Percentiles rank a stretch among this genome's conserved stretches.
phyloP scores from a whole-genome alignment of 805 yeast species.

The Scheffersomyces stipitis region DNA sequence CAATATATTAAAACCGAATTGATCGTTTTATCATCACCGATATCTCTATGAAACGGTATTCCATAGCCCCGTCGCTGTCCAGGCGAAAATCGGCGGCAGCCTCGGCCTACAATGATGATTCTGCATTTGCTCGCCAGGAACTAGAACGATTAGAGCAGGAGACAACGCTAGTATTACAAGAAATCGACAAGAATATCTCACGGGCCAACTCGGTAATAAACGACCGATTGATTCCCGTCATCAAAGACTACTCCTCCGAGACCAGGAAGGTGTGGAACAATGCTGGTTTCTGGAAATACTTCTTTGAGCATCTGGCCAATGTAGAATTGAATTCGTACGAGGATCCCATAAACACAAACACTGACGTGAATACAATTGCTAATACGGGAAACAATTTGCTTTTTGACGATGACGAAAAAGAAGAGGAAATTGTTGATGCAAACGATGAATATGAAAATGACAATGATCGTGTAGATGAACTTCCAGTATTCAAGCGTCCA shows the following conservation, averaged over 20 bases:
- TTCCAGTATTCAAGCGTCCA: slow-evolving; percentile 13
- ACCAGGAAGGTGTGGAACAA: slow-evolving; percentile 65
- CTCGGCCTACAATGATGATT: slow-evolving; percentile 10
- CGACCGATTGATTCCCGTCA: slow-evolving; percentile 65
- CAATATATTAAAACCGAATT: no score
- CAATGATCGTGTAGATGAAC: neutral
- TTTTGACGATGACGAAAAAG: slow-evolving; percentile 15
- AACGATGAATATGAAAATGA: neutral
- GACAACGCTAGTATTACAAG: slow-evolving; percentile 73
- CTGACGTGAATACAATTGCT: slow-evolving; percentile 21
- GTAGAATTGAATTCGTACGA: slow-evolving; percentile 58
- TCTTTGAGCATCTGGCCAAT: slow-evolving; percentile 73
- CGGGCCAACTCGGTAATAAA: slow-evolving; percentile 66
- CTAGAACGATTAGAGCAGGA: slow-evolving; percentile 73
- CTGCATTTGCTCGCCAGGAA: slow-evolving; percentile 25
- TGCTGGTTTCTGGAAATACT: slow-evolving; percentile 72
- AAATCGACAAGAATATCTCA: slow-evolving; percentile 72
- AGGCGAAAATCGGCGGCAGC: slow-evolving; percentile 28
- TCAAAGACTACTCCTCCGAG: slow-evolving; percentile 57
- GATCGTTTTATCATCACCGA: no score
- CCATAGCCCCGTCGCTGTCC: slow-evolving; percentile 34
- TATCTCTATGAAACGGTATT: slow-evolving; percentile 36
- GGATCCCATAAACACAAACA: slow-evolving; percentile 29
- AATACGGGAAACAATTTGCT: slow-evolving; percentile 13
- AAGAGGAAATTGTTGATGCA: slow-evolving; percentile 12